Evolutionary conservation across 108 stramenopile species (phyloP).

Genomic region (Pseudonitzschia multistriata): DNA sequence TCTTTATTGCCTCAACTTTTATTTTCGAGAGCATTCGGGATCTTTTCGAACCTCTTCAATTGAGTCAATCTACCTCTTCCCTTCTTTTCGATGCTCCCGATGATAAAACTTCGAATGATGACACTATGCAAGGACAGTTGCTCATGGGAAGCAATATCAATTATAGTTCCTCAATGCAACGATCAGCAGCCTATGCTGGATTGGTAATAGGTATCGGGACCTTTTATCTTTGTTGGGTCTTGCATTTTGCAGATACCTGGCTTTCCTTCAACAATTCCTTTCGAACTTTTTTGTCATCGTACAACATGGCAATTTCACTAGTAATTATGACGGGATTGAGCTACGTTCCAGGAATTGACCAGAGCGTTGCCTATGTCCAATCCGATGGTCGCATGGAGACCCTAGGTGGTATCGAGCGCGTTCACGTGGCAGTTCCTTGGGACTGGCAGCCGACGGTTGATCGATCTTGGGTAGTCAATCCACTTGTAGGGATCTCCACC

Average conservation of each 20-base stretch:
- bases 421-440: constrained; percentile 39
- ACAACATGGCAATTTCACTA: constrained; percentile 54
- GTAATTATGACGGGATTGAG: constrained; percentile 41
- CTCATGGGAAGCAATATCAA: background rate
- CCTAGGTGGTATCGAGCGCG: constrained; percentile 29
- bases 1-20: constrained; percentile 58
- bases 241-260: constrained; percentile 57
- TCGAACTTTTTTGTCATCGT: constrained; percentile 36
- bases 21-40: constrained; percentile 40
- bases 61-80: constrained; percentile 8
- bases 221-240: constrained; percentile 34
- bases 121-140: background rate
- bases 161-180: constrained; percentile 8
- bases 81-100: background rate
- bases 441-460: constrained; percentile 52
- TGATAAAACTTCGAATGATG: background rate
- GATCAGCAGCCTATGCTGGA: constrained; percentile 28
- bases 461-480: constrained; percentile 42
- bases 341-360: constrained; percentile 52
- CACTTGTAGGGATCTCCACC: constrained; percentile 36
- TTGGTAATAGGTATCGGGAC: constrained; percentile 42
- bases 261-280: constrained; percentile 30
- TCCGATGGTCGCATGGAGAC: constrained; percentile 3
- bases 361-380: background rate
- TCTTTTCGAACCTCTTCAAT: constrained; percentile 36